Percentiles rank a stretch among this genome's conserved stretches.
Evolutionary conservation across 352 stramenopile genomes (phyloP).

Genomic region (Phytophthora crassamura): DNA sequence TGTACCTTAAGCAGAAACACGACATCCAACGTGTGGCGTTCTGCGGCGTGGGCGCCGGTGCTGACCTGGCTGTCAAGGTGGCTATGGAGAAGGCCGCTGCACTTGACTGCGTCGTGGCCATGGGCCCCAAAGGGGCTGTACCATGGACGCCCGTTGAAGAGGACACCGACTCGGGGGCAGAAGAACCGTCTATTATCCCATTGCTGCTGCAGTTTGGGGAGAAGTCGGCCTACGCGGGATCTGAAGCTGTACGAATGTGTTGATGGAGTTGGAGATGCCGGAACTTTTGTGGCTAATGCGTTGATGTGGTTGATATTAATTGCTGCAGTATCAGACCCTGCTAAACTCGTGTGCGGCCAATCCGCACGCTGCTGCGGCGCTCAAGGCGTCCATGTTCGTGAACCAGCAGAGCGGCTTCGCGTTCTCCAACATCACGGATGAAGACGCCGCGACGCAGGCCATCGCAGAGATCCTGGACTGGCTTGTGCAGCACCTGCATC

Average conservation of each 20-base stretch:
- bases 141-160: conserved; percentile 35
- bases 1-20: conserved; percentile 73
- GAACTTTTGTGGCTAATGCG: conserved; percentile 2
- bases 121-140: conserved; percentile 70
- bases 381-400: conserved; percentile 66
- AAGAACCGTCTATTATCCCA: conserved; percentile 44
- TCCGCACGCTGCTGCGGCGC: conserved; percentile 14
- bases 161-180: conserved; percentile 10
- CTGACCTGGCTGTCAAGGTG: conserved; percentile 74
- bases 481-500: conserved; percentile 84
- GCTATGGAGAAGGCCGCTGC: conserved; percentile 46
- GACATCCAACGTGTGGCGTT: conserved; percentile 79
- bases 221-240: conserved; percentile 66
- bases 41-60: conserved; percentile 68
- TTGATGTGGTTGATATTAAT: conserved; percentile 5
- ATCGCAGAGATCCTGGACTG: conserved; percentile 89
- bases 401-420: conserved; percentile 83
- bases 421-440: conserved; percentile 91
- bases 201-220: conserved; percentile 74
- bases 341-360: conserved; percentile 42
- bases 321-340: conserved; percentile 63
- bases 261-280: neutral
- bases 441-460: conserved; percentile 87
- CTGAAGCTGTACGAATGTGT: conserved; percentile 59
- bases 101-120: conserved; percentile 72